A percentile compares a stretch with the other conserved stretches of the same genome.
Conservation (phyloP, 139 green algal genomes). For the Gonium pectorale region DNA sequence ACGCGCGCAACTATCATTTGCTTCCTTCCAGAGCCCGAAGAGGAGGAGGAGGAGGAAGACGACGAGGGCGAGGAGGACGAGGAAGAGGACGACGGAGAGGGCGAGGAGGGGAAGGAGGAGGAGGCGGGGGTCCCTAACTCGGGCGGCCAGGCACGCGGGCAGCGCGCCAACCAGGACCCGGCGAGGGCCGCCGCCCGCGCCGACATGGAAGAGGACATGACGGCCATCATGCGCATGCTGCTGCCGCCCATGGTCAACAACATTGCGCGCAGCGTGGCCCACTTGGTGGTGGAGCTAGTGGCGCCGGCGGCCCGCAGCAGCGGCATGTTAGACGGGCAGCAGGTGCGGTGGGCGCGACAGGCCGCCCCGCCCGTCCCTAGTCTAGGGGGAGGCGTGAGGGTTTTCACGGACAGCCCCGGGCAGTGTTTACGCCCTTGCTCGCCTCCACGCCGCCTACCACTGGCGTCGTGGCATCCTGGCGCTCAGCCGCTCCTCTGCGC, state of each 20-base stretch:
- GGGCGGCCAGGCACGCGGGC: not conserved
- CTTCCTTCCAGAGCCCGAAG: not conserved
- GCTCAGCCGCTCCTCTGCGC: too few relatives aligned
- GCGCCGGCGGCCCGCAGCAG: constrained; percentile 4
- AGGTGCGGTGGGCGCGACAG: not conserved
- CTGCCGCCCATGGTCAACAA: not conserved
- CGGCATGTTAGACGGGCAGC: constrained; percentile 24
- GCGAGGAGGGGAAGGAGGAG: not conserved
- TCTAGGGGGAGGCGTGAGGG: too few relatives aligned
- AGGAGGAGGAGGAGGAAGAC: not conserved
- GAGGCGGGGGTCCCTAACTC: not conserved
- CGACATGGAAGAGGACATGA: constrained; percentile 10
- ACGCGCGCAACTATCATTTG: too few relatives aligned
- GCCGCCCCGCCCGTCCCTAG: not conserved
- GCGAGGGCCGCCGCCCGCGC: not conserved
- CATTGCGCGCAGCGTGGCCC: constrained; percentile 14
- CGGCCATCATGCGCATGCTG: constrained; percentile 5
- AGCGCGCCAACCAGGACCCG: not conserved
- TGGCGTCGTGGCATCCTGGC: too few relatives aligned
- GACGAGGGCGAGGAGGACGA: not conserved
- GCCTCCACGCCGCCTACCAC: too few relatives aligned
- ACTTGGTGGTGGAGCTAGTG: constrained; percentile 17
- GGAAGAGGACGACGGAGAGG: not conserved
- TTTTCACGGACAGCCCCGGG: too few relatives aligned
- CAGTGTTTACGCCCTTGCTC: too few relatives aligned